Evolutionary conservation across 371 early-diverging fungal genomes (phyloP).

Genomic region (Batkoa obscura): DNA sequence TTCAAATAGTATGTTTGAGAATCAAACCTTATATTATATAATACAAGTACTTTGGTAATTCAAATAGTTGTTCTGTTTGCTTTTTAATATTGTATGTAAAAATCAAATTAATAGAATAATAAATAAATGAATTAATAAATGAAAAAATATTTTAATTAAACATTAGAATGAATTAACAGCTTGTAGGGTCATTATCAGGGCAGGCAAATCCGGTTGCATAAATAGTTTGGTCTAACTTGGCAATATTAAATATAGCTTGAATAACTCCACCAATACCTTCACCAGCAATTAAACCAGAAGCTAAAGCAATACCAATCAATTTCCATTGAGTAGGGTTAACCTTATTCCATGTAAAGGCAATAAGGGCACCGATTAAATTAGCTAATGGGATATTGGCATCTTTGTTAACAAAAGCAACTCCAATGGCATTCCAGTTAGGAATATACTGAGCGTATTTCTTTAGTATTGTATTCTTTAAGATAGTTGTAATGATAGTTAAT

Average conservation of each 20-base stretch:
- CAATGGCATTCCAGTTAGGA: constrained; percentile 43
- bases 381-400: constrained; percentile 29
- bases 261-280: constrained; percentile 49
- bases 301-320: constrained; percentile 29
- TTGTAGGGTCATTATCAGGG: background rate
- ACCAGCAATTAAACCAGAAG: constrained; percentile 53
- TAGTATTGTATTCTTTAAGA: constrained; percentile 26
- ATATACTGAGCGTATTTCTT: constrained; percentile 25
- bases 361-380: constrained; percentile 35
- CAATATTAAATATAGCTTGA: constrained; percentile 29
- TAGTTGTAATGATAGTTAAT: constrained; percentile 24
- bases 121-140: no score
- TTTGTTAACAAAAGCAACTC: constrained; percentile 45
- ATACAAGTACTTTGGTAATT: no score
- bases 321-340: constrained; percentile 17
- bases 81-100: no score
- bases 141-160: no score
- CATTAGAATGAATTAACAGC: no score
- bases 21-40: no score
- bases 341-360: constrained; percentile 29
- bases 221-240: background rate
- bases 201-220: constrained; percentile 3
- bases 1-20: no score
- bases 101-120: no score
- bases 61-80: no score